Base-by-base conservation (phyloP, 768 basidiomycete species). In the Hygrocybe punicea region DNA sequence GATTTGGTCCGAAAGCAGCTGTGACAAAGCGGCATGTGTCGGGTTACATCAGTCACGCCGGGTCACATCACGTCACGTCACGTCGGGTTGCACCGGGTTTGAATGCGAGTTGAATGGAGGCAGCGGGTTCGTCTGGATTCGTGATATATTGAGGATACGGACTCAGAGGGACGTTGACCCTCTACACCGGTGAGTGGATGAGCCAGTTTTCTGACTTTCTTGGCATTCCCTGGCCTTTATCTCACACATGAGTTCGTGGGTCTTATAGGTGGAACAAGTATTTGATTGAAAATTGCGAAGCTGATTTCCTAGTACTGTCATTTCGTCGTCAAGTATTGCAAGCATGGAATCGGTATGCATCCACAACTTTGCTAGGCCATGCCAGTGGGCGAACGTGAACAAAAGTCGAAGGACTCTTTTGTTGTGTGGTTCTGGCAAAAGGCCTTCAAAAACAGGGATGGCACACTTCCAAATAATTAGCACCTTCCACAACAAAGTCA, bases 281-380 rank as follows among this genome's bases (percentile, higher is more conserved):
- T 51, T 53, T 0, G 58, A 17, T 2, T 56, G 52, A 57, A 78
- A 78, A 1, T 54, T 8, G 0, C 72, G 70, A 16, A 74, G 55
- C 2, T 56, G 44, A 2, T 55, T 36, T 0, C 73, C 68, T 6
- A 75, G 62, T 3, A 39, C 46, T 1, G n/a, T 40, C 2, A 72
- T 75, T 1, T 48, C 36, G 0, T 9, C n/a, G 2, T 64, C 56
- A 3, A 76, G 57, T 34, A 63, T 33, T 0, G 57, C 23, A 2
- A 76, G 62, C 1, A 73, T 72, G 0, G 59, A 40, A n/a, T 71
- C 65, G 0, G 71, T 72, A 45, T 76, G 76, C 49, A 75, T 57
- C 1, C 69, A 65, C 0, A 77, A 64, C 47, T 77, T 77, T 4
- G 73, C 73, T 4, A 70, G 60, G 1, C 68, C 69, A 57, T 77